Evolutionary conservation across 148 eudicot genomes (phyloP), one percentile per base, ranked within the genome.

Genomic region (Camellia sinensis): DNA sequence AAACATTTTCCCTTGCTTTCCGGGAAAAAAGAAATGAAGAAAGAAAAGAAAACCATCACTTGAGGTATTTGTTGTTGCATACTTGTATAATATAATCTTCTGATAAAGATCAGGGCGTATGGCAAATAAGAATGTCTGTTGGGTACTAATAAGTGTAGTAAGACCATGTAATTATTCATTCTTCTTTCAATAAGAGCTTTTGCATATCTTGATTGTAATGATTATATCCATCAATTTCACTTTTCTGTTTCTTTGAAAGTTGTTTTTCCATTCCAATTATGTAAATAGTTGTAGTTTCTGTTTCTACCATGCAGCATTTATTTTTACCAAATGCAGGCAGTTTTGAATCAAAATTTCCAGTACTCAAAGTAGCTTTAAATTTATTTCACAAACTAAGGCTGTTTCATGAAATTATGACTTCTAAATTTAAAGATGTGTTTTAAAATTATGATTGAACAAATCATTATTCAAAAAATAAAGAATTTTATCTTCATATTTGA

Each of bases 111-210:
- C 44, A 52, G 67, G 60, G 46, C 43, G 70, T 62, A 76, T 44
- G 21, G 17, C 57, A 48, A 77, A 77, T 77, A 77, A 77, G 62
- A 72, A 43, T 50, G 71, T 50, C 62, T 76, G 19, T 54, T 37
- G 21, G 71, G 17, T 64, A 46, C 60, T 3, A 64, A 17, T 5
- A 77, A 59, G 60, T 15, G 12, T 50, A 61, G 17, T 46, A 22
- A 29, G 12, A 19, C 7, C 60, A 48, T 77, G 71, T 65, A 65
- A 50, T 15, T 63, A 46, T 65, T 29, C 8, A 48, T 14, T 77
- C 22, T 22, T 75, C 60, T 50, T 14, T 77, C 3, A 64, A 65
- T 77, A 50, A 46, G 61, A 65, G 37, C 57, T 50, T 18, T 5
- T 65, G 69, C 59, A n/a, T 29, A 50, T 52, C 63, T 73, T 29